phyloP scores from a whole-genome alignment of 495 filamentous ascomycete genomes.

The Articulospora tetracladia region DNA sequence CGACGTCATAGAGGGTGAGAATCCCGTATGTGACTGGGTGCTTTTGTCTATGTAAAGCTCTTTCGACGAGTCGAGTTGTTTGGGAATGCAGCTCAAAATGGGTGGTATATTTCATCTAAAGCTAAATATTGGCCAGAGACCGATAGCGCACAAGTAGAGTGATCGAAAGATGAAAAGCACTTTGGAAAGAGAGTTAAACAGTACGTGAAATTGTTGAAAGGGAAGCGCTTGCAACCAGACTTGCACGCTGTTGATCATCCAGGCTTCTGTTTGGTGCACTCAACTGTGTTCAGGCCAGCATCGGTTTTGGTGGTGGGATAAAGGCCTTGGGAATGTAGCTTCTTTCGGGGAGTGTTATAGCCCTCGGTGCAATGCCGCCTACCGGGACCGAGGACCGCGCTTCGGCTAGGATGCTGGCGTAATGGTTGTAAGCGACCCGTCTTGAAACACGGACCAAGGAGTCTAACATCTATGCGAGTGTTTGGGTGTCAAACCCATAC shows the following conservation, averaged over 20 bases:
- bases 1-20: slow-evolving; percentile 58
- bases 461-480: slow-evolving; percentile 67
- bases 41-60: slow-evolving; percentile 50
- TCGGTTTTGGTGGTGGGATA: slow-evolving; percentile 55
- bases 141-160: slow-evolving; percentile 73
- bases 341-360: slow-evolving; percentile 59
- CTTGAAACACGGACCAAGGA: slow-evolving; percentile 75
- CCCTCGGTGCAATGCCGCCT: slow-evolving; percentile 44
- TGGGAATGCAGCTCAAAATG: slow-evolving; percentile 69
- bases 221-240: slow-evolving; percentile 66
- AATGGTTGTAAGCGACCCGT: slow-evolving; percentile 59
- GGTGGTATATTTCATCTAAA: slow-evolving; percentile 72
- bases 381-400: slow-evolving; percentile 41
- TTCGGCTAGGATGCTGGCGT: slow-evolving; percentile 56
- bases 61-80: slow-evolving; percentile 67
- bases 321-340: slow-evolving; percentile 56
- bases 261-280: slow-evolving; percentile 53
- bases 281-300: slow-evolving; percentile 52
- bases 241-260: slow-evolving; percentile 48
- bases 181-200: slow-evolving; percentile 72
- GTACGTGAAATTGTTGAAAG: slow-evolving; percentile 75
- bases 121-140: slow-evolving; percentile 70
- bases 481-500: slow-evolving; percentile 65
- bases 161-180: slow-evolving; percentile 71
- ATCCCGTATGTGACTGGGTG: slow-evolving; percentile 50